Conservation (phyloP, 2,329 filamentous ascomycete species). For the Alternaria sp. region DNA sequence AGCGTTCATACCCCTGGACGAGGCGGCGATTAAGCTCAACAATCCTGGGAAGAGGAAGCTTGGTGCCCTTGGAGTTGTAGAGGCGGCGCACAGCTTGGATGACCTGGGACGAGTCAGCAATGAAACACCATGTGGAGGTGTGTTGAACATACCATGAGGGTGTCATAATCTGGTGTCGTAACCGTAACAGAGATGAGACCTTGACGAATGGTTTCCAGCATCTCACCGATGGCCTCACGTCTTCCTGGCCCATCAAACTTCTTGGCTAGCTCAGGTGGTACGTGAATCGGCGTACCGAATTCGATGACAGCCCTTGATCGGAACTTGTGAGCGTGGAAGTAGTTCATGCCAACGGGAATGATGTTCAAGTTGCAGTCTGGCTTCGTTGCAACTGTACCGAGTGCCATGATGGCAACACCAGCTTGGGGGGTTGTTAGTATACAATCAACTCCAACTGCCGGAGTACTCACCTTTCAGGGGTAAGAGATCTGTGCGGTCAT, state of each 20-base stretch:
- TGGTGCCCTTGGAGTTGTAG: constrained; percentile 94
- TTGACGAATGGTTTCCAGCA: constrained; percentile 87
- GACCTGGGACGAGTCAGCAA: constrained; percentile 60
- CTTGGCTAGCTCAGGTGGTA: constrained; percentile 81
- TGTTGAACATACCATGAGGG: constrained; percentile 72
- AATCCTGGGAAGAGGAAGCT: constrained; percentile 87
- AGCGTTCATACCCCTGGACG: constrained; percentile 88
- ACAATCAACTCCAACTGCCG: not conserved
- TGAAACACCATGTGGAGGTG: rapidly evolving
- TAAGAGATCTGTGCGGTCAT: constrained; percentile 89
- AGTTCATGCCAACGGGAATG: constrained; percentile 98
- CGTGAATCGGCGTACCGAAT: constrained; percentile 88
- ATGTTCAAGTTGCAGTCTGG: constrained; percentile 91
- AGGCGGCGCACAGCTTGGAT: constrained; percentile 93
- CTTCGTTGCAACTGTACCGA: constrained; percentile 84
- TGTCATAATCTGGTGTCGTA: constrained; percentile 92
- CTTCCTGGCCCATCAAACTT: constrained; percentile 77
- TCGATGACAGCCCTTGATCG: constrained; percentile 94
- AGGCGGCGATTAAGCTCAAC: constrained; percentile 93
- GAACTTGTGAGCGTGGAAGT: constrained; percentile 99
- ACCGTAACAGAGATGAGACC: constrained; percentile 88
- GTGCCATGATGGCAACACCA: constrained; percentile 96
- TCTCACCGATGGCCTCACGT: constrained; percentile 83
- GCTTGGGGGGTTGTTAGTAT: constrained; percentile 59
- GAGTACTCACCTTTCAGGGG: constrained; percentile 71